These are phyloP conservation scores for Coccinonectria pachysandricola DNA, from an alignment of 2,329 filamentous ascomycete genomes.

Conservation along the genomic window DNA sequence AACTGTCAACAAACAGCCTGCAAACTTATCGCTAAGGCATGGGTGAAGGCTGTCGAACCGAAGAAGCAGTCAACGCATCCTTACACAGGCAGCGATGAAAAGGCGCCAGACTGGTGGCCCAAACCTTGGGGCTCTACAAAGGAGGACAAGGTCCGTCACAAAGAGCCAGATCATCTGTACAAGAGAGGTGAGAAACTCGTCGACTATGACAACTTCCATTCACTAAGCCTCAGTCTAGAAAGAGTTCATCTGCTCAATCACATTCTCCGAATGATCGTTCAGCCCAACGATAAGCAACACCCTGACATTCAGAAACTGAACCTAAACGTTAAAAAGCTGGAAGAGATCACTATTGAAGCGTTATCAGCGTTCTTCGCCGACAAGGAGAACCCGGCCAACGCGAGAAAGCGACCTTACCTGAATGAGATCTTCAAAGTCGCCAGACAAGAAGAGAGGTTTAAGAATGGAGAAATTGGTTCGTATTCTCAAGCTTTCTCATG, in stretches of 20 bases:
- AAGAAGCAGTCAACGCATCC: constrained; percentile 69
- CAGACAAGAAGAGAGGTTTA: constrained; percentile 43
- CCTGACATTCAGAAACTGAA: constrained; percentile 41
- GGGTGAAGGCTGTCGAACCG: constrained; percentile 65
- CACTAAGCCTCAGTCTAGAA: too few species aligned
- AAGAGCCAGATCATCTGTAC: constrained; percentile 63
- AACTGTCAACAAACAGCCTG: constrained; percentile 60
- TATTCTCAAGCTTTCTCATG: too few species aligned
- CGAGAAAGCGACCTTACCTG: constrained; percentile 43
- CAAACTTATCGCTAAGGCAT: constrained; percentile 64
- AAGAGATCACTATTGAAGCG: constrained; percentile 48
- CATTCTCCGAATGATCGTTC: constrained; percentile 47
- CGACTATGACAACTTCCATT: constrained; percentile 4
- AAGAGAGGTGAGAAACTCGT: constrained; percentile 45
- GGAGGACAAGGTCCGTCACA: constrained; percentile 51
- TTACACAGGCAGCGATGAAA: constrained; percentile 55
- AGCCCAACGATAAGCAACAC: constrained; percentile 40
- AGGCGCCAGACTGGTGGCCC: constrained; percentile 59
- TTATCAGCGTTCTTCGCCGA: constrained; percentile 44
- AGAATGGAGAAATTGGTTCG: constrained; percentile 47
- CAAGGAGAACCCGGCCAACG: constrained; percentile 44
- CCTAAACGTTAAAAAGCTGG: constrained; percentile 44
- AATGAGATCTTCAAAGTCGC: constrained; percentile 55
- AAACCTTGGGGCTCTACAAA: constrained; percentile 40
- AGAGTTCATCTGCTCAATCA: constrained; percentile 49